Conservation (phyloP, 1,284 basidiomycete genomes). For the Xerocomus nothofagi region DNA sequence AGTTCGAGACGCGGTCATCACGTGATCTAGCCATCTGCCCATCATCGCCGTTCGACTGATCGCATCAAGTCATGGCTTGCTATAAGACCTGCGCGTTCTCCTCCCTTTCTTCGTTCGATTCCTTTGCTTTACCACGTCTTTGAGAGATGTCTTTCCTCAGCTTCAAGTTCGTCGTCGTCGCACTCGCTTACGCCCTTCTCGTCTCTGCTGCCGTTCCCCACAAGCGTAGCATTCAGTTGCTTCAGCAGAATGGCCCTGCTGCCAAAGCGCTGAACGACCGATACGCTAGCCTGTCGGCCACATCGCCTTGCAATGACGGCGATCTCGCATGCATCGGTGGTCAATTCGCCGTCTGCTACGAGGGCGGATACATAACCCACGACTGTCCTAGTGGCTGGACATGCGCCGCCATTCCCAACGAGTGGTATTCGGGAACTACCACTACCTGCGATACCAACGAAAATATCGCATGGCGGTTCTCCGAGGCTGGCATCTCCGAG, state of each 20-base stretch:
- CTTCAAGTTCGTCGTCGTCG: slow-evolving; percentile 14
- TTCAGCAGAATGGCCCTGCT: slow-evolving; percentile 23
- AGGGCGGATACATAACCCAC: slow-evolving; percentile 11
- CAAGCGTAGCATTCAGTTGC: slow-evolving; percentile 16
- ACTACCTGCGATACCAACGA: slow-evolving; percentile 18
- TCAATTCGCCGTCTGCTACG: slow-evolving; percentile 10
- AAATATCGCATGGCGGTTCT: slow-evolving; percentile 12
- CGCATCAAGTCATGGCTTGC: too few species aligned
- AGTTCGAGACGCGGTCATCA: too few species aligned
- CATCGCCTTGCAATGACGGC: slow-evolving; percentile 15
- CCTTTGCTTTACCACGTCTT: slow-evolving; percentile 10
- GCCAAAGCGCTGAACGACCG: slow-evolving; percentile 25
- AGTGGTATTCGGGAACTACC: slow-evolving; percentile 22
- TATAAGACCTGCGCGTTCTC: too few species aligned
- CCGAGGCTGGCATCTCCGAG: slow-evolving; percentile 12
- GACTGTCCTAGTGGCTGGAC: slow-evolving; percentile 15
- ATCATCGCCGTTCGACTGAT: too few species aligned
- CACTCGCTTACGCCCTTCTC: slow-evolving; percentile 10
- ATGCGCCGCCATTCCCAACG: slow-evolving; percentile 22
- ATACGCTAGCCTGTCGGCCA: slow-evolving; percentile 10
- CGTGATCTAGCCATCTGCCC: too few species aligned
- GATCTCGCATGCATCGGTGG: slow-evolving; percentile 17
- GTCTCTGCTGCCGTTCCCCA: slow-evolving; percentile 16
- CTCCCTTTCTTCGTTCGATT: too few species aligned
- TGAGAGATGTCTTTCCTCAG: slow-evolving; percentile 21